Base-by-base conservation (phyloP, 306 rosid species). In the Parietaria judaica region DNA sequence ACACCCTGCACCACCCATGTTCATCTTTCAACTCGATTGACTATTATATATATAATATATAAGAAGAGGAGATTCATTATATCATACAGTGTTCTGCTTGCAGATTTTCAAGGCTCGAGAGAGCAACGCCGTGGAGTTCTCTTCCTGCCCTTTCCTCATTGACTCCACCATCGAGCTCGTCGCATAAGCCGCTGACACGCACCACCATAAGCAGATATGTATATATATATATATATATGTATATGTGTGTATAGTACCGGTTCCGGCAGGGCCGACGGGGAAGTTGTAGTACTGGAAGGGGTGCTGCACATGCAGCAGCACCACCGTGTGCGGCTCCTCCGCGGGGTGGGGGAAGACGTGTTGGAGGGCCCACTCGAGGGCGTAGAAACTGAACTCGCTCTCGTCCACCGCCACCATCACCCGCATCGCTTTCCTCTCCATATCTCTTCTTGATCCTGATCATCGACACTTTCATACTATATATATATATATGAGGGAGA, bases 341-440 rank as follows among this genome's bases (percentile, higher is more conserved):
- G 68, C 17, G 14, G 3, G 49, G 3, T 0, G 43, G 1, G 35
- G 35, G 62, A 79, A 64, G 48, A 81, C 76, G 52, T 71, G 68
- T 49, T 81, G 71, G 3, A 84, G 77, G 14, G 80, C 79, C 88
- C 95, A 87, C 56, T 64, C 57, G 2, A 84, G 88, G 5, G 88
- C 88, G 51, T 80, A 68, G 69, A 76, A 80, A 71, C 95, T 87
- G 3, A 63, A 74, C 0, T 82, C 88, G 48, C 91, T 87, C 62
- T 82, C 86, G 39, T 87, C 95, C 11, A 87, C 38, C 1, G 86
- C 91, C 53, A 87, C 88, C 91, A 87, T 81, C 65, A 72, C 86
- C 67, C 68, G 81, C 81, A 66, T 78, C 62, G 7, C 54, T 68
- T 57, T 71, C 70, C 52, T 68, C 45, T 44, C 31, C 31, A 23